Base-by-base conservation (phyloP, 768 basidiomycete species). In the Pulveroboletus sp. region DNA sequence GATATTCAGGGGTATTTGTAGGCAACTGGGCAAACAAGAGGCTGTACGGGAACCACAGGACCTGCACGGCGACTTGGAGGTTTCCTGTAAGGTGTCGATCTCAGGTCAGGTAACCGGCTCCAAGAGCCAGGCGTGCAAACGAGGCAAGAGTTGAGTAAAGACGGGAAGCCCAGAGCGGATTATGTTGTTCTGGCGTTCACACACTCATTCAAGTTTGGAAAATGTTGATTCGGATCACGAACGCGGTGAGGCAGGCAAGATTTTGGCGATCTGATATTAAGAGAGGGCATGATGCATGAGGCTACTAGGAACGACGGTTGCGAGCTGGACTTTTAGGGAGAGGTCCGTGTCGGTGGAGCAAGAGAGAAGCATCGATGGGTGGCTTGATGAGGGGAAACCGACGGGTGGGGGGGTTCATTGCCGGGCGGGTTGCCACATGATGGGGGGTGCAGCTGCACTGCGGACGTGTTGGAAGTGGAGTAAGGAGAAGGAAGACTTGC, bases 261-360 rank as follows among this genome's bases (percentile, higher is more conserved):
- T 49, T 30, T 49, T 63, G 55, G 62, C 60, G 59, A 67, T 58
- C 64, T 57, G 63, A 67, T 63, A 65, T 65, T 22, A 65, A 63
- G 53, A 50, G 45, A 35, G 54, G 54, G 14, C 63, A 62, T 54
- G 63, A 67, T 64, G 52, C 65, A 55, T 44, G 61, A 63, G 62
- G 62, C 63, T 17, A 49, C 45, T 47, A 32, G 38, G 45, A 46
- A n/a, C n/a, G n/a, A n/a, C n/a, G 54, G 56, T 29, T 27, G 1
- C 16, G 19, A 39, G 36, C 22, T 14, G n/a, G n/a, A n/a, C n/a
- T n/a, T n/a, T n/a, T n/a, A n/a, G 41, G 9, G 41, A 13, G 40
- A 35, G 39, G 49, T 49, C 48, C 52, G 46, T 49, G 50, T 38
- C 10, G 48, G 30, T 36, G 49, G 36, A 40, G 34, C 13, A 49